A percentile compares a stretch with the other conserved stretches of the same genome.
These are phyloP conservation scores for Waitea zeae DNA, from an alignment of 1,284 basidiomycete genomes.

Conservation along the genomic window DNA sequence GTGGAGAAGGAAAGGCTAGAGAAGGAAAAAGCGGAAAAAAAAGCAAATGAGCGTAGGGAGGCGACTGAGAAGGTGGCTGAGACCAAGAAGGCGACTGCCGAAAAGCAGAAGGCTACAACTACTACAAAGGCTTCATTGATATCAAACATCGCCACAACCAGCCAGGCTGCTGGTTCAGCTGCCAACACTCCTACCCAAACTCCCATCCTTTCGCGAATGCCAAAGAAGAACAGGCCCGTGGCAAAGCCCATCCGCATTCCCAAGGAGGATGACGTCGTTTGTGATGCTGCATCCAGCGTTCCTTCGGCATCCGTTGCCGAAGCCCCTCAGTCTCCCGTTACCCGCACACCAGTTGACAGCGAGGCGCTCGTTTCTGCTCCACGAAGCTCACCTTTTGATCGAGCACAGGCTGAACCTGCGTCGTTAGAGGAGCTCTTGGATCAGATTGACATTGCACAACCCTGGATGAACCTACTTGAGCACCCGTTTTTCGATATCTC, in stretches of 20 bases:
- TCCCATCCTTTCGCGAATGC: constrained; percentile 60
- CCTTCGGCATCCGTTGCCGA: constrained; percentile 31
- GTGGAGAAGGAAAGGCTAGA: constrained; percentile 18
- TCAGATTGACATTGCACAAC: constrained; percentile 43
- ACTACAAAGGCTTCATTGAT: background rate
- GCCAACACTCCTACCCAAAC: constrained; percentile 30
- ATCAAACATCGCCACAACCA: background rate
- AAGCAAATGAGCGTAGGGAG: too few relatives aligned
- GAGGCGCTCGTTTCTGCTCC: too few relatives aligned
- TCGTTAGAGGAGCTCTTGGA: constrained; percentile 43
- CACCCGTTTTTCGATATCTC: constrained; percentile 59
- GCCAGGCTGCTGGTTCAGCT: too few relatives aligned
- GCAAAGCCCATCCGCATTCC: constrained; percentile 38
- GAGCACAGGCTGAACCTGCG: constrained; percentile 23
- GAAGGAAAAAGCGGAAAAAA: constrained; percentile 14
- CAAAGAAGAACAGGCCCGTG: constrained; percentile 60
- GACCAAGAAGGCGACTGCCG: constrained; percentile 4
- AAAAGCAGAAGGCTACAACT: constrained; percentile 5
- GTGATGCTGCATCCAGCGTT: constrained; percentile 23
- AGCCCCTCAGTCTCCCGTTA: constrained; percentile 17
- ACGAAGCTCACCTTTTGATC: constrained; percentile 19
- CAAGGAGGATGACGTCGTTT: constrained; percentile 34
- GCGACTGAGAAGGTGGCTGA: constrained; percentile 11
- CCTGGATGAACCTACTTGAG: constrained; percentile 41
- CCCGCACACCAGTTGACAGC: constrained; percentile 17